Evolutionary conservation across 2,329 filamentous ascomycete genomes (phyloP), one percentile per base, ranked within the genome.

Genomic region (Geoglossum cookeanum): DNA sequence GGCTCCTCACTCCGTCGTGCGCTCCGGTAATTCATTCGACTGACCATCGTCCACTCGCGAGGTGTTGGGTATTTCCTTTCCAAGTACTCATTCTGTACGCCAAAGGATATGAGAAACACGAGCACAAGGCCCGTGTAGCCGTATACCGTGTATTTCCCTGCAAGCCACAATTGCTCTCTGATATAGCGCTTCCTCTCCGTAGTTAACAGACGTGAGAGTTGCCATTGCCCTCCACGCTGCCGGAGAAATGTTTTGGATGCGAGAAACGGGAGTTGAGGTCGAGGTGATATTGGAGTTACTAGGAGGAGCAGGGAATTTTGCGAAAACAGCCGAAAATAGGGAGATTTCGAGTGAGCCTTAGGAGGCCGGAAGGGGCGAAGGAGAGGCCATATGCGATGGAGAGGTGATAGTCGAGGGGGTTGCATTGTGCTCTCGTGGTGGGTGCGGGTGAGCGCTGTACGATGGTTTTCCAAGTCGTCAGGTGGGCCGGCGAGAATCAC

Each of bases 41-140:
- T 87, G 61, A 80, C 70, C 68, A 81, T 84, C 0, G 73, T 73
- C 88, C 90, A 96, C 67, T 94, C 90, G 30, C 79, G 77, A 0
- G 91, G 90, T 0, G 87, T 90, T 0, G 89, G 89, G 66, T 83
- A 87, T 56, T 78, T 74, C 53, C 83, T 77, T 70, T 96, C 89
- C 49, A 87, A 74, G 59, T 76, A 73, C 68, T 94, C 87, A 37
- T 37, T 53, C 49, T 53, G 49, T 39, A 88, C 66, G 15, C 83
- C 83, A 61, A 81, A 79, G 61, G 77, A 76, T 44, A 82, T 78
- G 8, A 85, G 71, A 44, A 79, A 72, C 47, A 81, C 69, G 59
- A 84, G 77, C 49, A 77, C 71, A 6, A 81, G 68, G 45, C 82
- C 77, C 13, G 80, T 77, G 75, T 82, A 90, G 45, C 86, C 68